Evolutionary conservation across 768 basidiomycete genomes (phyloP), one percentile per base, ranked within the genome.

Genomic region (Amanita rimosa): DNA sequence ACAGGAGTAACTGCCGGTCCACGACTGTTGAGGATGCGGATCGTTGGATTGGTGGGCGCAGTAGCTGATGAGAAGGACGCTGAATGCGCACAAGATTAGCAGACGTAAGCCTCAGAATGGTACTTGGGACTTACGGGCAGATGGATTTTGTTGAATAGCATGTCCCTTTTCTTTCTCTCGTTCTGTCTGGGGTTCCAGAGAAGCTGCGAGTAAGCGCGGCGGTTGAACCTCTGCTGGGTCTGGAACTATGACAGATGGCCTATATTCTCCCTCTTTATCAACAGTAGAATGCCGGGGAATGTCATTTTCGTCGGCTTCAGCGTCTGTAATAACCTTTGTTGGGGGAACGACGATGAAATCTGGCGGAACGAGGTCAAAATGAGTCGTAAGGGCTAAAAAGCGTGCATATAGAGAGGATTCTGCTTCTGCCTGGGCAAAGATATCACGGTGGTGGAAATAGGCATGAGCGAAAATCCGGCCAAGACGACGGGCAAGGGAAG

Each of bases 391-490:
- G 9, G 83, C 83, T 49, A 93, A 75, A 70, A 95, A 95, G 57
- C 93, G 84, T 31, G 85, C 83, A 59, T 95, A 94, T 2, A 96
- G 71, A 0, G 86, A 86, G 6, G 85, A 90, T 64, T 96, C 93
- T 5, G 81, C 88, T 66, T 94, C 91, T 26, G 85, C 85, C 60
- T 89, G 85, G 55, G 89, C 85, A 61, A 95, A 95, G 0, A 80
- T 79, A 60, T 93, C 92, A 54, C 89, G 83, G 64, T 95, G 92
- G 62, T 92, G 90, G 67, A 85, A 94, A 70, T 92, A 97, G 1
- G 93, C 92, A 64, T 99, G 95, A 0, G 90, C 89, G 60, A 99
- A 97, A 53, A 97, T 93, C 33, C 95, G 81, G 1, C 92, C 92
- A 1, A 98, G 79, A 11, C 95, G 81, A 0, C 95, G 80, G 16